Conservation (phyloP, 805 yeast species). For the Hanseniaspora mollemarum region DNA sequence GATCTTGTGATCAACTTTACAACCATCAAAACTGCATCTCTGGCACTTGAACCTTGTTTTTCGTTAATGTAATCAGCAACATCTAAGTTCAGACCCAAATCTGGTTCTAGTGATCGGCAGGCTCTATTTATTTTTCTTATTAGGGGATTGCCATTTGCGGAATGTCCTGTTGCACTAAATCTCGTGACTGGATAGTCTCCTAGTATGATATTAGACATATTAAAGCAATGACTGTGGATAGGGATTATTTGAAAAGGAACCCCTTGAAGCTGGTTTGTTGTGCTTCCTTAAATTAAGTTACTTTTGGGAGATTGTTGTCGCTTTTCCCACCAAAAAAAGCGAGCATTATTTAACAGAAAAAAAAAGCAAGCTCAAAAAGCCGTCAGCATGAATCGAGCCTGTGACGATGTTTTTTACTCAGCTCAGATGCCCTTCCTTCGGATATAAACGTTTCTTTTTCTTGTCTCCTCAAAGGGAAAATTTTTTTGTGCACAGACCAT, state of each 20-base stretch:
- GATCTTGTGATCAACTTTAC: constrained; percentile 65
- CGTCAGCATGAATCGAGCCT: background rate
- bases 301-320: no score
- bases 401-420: background rate
- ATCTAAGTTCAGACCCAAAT: constrained; percentile 75
- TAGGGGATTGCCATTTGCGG: constrained; percentile 26
- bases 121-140: constrained; percentile 55
- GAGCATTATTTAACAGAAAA: no score
- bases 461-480: background rate
- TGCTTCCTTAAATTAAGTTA: background rate
- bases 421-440: background rate
- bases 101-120: constrained; percentile 84
- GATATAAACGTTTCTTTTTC: background rate
- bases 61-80: constrained; percentile 88
- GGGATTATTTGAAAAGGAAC: background rate
- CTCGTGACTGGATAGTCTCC: constrained; percentile 29
- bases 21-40: constrained; percentile 83
- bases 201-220: constrained; percentile 25
- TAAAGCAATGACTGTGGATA: background rate
- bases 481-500: background rate
- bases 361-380: background rate
- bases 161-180: constrained; percentile 20
- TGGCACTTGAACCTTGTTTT: constrained; percentile 79
- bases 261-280: background rate
- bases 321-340: no score